These are phyloP conservation scores for Arachis hypogaea DNA, from an alignment of 306 rosid species.

Conservation along the genomic window DNA sequence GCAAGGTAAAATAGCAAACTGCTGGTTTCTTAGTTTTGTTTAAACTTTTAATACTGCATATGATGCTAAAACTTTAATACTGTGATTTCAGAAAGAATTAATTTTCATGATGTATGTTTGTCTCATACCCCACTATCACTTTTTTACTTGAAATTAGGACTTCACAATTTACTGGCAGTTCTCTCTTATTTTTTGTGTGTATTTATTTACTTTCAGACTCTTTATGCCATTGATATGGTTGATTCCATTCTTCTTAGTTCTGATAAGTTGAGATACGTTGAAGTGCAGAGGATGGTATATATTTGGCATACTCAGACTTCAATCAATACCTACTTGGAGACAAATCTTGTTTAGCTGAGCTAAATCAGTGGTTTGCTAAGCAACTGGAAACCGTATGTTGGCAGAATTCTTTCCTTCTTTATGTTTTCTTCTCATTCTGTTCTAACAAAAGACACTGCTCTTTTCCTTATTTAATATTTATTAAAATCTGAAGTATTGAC, in stretches of 20 bases:
- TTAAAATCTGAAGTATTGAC: too few relatives aligned
- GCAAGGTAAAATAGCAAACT: constrained; percentile 15
- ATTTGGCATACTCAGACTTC: constrained; percentile 91
- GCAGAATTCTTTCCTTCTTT: constrained; percentile 3
- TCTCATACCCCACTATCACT: background rate
- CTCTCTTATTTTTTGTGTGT: background rate
- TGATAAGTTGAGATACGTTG: constrained; percentile 41
- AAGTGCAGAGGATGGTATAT: constrained; percentile 84
- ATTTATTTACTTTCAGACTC: background rate
- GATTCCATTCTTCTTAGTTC: constrained; percentile 27
- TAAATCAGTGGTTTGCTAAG: constrained; percentile 95
- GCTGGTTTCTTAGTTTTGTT: constrained; percentile 7
- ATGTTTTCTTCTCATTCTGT: constrained; percentile 3
- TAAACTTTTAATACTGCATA: constrained; percentile 1
- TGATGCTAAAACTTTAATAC: constrained; percentile 1
- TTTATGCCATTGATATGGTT: background rate
- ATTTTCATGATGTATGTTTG: constrained; percentile 20
- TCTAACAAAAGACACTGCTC: constrained; percentile 8
- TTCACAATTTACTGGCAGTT: constrained; percentile 19
- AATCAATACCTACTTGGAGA: constrained; percentile 84
- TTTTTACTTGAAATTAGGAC: constrained; percentile 9
- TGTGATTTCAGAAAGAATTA: constrained; percentile 20
- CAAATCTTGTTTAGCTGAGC: constrained; percentile 80
- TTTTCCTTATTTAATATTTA: too few relatives aligned
- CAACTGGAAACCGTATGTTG: constrained; percentile 85